Conservation (phyloP, 352 stramenopile genomes). For the Phytophthora cryptogea region DNA sequence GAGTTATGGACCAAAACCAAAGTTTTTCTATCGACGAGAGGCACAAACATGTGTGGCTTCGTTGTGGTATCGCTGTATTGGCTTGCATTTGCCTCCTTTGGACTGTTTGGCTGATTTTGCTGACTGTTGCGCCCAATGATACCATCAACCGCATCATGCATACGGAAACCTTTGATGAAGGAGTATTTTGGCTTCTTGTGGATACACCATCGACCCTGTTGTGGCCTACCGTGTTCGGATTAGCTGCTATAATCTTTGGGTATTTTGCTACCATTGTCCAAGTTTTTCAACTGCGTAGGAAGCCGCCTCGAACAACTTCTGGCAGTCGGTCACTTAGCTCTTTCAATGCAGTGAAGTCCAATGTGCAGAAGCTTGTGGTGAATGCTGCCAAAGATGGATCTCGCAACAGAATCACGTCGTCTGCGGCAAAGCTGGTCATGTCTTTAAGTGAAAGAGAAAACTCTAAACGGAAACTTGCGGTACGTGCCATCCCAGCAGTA, state of each 20-base stretch:
- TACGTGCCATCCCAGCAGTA: not conserved
- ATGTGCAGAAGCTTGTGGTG: not conserved
- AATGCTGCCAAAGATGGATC: not conserved
- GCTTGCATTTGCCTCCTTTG: not conserved
- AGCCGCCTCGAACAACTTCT: not conserved
- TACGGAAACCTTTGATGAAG: conserved; percentile 3
- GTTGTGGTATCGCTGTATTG: not conserved
- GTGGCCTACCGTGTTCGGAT: conserved; percentile 6
- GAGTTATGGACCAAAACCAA: not conserved
- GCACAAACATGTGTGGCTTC: not conserved
- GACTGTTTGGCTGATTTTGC: not conserved
- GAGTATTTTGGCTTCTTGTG: conserved; percentile 6
- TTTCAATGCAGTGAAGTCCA: conserved; percentile 1
- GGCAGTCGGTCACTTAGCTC: not conserved
- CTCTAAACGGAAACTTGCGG: conserved; percentile 4
- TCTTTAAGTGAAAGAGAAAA: not conserved
- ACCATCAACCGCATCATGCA: not conserved
- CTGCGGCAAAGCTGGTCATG: not conserved
- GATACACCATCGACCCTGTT: conserved; percentile 1
- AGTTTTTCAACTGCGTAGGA: not conserved
- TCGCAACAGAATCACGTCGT: not conserved
- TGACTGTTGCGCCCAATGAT: not conserved
- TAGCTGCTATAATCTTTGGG: not conserved
- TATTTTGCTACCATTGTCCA: conserved; percentile 1
- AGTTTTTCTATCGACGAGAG: not conserved